phyloP scores from a whole-genome alignment of 129 eudicot genomes.

The Saussurea involucrata region DNA sequence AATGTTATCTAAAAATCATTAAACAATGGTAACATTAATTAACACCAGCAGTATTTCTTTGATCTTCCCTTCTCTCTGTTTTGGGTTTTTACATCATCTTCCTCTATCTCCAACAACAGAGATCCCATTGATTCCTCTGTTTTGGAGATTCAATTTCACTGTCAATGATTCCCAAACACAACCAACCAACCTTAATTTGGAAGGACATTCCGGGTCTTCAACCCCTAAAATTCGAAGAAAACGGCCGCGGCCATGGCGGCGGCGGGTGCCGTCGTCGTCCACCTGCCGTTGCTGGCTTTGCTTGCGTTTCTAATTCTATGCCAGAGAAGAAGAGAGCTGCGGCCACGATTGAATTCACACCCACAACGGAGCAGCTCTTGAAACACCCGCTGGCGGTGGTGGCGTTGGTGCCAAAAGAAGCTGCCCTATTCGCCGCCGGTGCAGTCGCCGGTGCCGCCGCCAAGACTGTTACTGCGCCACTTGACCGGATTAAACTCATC shows the following conservation, averaged over 20 bases:
- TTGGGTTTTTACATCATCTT: constrained; percentile 10
- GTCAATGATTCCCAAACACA: constrained; percentile 13
- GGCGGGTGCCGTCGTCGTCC: too few relatives aligned
- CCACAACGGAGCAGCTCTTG: constrained; percentile 52
- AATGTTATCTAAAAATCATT: too few relatives aligned
- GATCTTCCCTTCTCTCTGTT: too few relatives aligned
- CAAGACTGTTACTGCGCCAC: constrained; percentile 84
- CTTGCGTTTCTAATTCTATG: constrained; percentile 65
- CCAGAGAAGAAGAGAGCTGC: constrained; percentile 44
- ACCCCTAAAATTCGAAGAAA: constrained; percentile 6
- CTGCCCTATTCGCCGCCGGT: constrained; percentile 79
- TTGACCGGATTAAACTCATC: constrained; percentile 88
- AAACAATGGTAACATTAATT: too few relatives aligned
- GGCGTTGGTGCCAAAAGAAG: constrained; percentile 78
- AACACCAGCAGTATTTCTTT: too few relatives aligned
- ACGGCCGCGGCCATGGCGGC: background rate
- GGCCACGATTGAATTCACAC: constrained; percentile 33
- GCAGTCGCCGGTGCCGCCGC: constrained; percentile 95
- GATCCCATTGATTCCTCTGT: constrained; percentile 1
- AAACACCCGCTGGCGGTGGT: constrained; percentile 73
- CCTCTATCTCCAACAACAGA: constrained; percentile 2
- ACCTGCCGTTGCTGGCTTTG: constrained; percentile 33
- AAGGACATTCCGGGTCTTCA: constrained; percentile 49
- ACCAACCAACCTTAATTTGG: constrained; percentile 31
- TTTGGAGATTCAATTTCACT: background rate